These are phyloP conservation scores for Pythium brassicae DNA, from an alignment of 352 stramenopile species.

Conservation along the genomic window DNA sequence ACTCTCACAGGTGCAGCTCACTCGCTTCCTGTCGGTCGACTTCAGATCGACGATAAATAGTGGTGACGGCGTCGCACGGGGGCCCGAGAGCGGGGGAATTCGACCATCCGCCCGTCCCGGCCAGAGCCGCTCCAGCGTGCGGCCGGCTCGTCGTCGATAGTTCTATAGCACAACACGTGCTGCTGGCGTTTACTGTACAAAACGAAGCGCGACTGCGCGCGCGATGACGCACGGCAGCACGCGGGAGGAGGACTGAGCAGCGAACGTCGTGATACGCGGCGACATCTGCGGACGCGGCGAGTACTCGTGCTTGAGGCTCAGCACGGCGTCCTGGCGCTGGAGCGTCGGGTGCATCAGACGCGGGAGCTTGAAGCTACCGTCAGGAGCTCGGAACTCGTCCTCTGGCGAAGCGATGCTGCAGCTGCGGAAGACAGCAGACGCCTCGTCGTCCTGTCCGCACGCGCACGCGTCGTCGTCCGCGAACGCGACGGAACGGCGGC, in stretches of 20 bases:
- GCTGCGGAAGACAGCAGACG: background rate
- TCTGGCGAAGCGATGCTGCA: background rate
- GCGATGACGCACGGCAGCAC: constrained; percentile 3
- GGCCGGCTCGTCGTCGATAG: background rate
- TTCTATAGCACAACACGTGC: constrained; percentile 1
- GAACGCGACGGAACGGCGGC: background rate
- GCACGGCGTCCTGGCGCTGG: constrained; percentile 5
- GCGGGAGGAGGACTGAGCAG: background rate
- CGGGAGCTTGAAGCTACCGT: constrained; percentile 9
- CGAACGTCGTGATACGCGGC: background rate
- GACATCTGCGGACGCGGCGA: background rate
- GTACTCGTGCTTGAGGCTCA: constrained; percentile 5
- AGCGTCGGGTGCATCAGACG: constrained; percentile 8
- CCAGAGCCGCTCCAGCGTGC: background rate
- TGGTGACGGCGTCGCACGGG: background rate
- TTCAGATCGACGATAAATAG: background rate
- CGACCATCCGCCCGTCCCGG: background rate
- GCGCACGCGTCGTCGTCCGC: background rate
- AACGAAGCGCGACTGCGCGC: constrained; percentile 6
- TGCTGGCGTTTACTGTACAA: constrained; percentile 11
- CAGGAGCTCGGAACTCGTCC: constrained; percentile 3
- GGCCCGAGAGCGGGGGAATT: too few species aligned
- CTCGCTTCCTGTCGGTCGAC: background rate
- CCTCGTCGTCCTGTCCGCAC: background rate
- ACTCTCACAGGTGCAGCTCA: background rate